Evolutionary conservation across 2,329 filamentous ascomycete species (phyloP), one percentile per base, ranked within the genome.

Genomic region (Claviceps quebecensis): DNA sequence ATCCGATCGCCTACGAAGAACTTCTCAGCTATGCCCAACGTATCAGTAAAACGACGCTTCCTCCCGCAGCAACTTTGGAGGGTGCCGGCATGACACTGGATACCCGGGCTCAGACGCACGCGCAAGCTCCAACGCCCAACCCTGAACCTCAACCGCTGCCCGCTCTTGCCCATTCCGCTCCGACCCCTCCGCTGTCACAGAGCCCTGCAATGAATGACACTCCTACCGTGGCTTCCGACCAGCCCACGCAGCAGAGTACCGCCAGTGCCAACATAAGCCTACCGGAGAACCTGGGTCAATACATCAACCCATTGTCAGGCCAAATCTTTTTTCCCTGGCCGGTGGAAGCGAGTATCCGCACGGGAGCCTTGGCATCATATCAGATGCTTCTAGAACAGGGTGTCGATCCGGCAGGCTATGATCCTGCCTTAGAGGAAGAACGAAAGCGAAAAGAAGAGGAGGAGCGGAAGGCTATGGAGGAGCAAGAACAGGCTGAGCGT

Each of bases 41-140:
- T 56, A 93, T 94, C 61, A 85, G 83, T 64, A 85, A 83, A 63
- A 88, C 83, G 56, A 91, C 87, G 0, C 75, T 88, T 13, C 86
- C 87, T 0, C 83, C 83, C 0, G 78, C 78, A 0, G 69, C 70
- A 46, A 70, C 72, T 47, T 65, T 71, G 13, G 72, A 74, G 55
- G 63, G 67, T 22, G 51, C 68, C 19, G 59, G 64, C 19, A 53
- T 64, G 1, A 55, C 60, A 3, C 61, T 63, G 1, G 64, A 60
- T 14, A 54, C 47, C 5, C 64, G 65, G 47, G 3, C 44, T 19
- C 44, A 45, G 23, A 34, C 16, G 13, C 64, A 66, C 47, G 23
- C 43, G 34, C 47, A 46, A 26, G 26, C 34, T 4, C 51, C 43
- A n/a, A 50, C 36, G 0, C 65, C 66, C 4, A 53, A 56, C 7